These are phyloP conservation scores for Neckera pumila DNA, from an alignment of 225 moss, liverwort and hornwort species.

Conservation along the genomic window DNA sequence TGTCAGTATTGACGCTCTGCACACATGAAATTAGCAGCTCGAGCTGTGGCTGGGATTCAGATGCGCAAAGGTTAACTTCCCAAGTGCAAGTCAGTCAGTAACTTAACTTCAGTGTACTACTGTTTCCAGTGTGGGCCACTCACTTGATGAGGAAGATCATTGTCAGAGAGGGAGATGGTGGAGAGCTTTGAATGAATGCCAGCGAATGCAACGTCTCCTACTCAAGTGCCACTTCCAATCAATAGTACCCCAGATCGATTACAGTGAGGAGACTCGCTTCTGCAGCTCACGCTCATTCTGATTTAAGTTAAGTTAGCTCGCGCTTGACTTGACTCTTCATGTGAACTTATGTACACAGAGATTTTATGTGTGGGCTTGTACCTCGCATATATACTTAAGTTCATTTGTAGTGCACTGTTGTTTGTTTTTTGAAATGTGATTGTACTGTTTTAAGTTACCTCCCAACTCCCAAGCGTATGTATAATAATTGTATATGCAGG, in stretches of 20 bases:
- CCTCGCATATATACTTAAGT: no score
- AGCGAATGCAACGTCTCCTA: neutral
- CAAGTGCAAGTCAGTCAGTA: neutral
- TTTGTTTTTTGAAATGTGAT: no score
- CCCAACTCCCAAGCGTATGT: neutral
- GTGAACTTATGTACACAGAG: neutral
- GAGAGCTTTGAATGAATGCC: constrained; percentile 1
- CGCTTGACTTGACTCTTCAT: neutral
- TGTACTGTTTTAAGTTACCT: no score
- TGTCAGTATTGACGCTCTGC: neutral
- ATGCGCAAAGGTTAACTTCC: neutral
- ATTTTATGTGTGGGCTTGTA: neutral
- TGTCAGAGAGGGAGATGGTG: constrained; percentile 1
- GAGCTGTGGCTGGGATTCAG: neutral
- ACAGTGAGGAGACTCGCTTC: neutral
- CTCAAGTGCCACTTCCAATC: neutral
- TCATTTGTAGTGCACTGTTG: no score
- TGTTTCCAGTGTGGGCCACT: neutral
- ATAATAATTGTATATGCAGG: no score
- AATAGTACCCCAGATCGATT: neutral
- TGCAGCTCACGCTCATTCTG: neutral
- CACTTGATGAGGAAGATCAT: neutral
- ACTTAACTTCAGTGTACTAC: neutral
- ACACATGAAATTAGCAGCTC: neutral
- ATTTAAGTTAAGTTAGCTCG: neutral